phyloP scores from a whole-genome alignment of 768 basidiomycete species.

The Kwoniella sp. region DNA sequence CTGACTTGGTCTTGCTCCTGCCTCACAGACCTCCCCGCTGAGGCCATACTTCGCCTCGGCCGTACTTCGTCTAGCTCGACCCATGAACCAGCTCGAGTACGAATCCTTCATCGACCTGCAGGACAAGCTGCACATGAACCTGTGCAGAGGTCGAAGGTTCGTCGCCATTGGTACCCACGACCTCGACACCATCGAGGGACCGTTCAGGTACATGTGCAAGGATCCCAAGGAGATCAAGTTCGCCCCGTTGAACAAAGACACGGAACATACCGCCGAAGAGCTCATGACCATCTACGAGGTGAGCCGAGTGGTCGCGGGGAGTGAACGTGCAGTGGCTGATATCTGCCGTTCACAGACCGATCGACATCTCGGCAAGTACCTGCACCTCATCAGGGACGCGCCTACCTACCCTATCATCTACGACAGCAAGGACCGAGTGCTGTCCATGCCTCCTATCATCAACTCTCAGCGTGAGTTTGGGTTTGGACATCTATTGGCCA shows the following conservation, averaged over 20 bases:
- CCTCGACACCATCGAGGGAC: conserved; percentile 76
- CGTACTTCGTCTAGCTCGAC: conserved; percentile 76
- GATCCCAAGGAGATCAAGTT: conserved; percentile 85
- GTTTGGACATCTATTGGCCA: background rate
- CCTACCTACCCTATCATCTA: conserved; percentile 98
- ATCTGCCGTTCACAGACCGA: conserved; percentile 61
- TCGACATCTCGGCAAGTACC: conserved; percentile 80
- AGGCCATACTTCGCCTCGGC: conserved; percentile 89
- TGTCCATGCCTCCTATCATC: conserved; percentile 92
- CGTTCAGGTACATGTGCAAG: conserved; percentile 59
- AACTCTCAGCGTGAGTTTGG: conserved; percentile 47
- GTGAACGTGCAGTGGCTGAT: background rate
- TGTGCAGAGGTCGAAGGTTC: conserved; percentile 80
- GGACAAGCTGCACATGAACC: conserved; percentile 96
- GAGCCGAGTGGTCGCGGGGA: conserved; percentile 23
- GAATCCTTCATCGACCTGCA: conserved; percentile 98
- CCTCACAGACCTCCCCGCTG: conserved; percentile 65
- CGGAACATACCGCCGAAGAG: conserved; percentile 77
- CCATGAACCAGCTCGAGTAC: conserved; percentile 80
- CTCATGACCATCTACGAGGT: conserved; percentile 94
- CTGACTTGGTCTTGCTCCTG: background rate
- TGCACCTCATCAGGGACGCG: conserved; percentile 88
- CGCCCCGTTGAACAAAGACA: conserved; percentile 72
- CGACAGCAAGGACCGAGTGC: conserved; percentile 75
- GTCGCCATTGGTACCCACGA: conserved; percentile 98